phyloP scores from a whole-genome alignment of 768 basidiomycete genomes.

The Rubroboletus pulcherrimus region DNA sequence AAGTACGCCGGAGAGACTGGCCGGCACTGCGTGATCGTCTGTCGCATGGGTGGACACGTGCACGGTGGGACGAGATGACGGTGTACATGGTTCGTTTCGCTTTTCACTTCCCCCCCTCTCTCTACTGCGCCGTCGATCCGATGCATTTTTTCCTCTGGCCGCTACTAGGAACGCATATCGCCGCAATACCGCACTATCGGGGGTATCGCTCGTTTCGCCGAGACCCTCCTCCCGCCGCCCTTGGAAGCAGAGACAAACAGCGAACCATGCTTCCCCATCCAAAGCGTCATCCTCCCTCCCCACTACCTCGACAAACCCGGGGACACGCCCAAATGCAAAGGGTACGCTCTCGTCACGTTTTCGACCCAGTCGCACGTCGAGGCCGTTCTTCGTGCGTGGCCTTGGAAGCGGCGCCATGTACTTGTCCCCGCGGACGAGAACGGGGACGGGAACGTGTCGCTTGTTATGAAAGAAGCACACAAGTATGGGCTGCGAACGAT shows the following conservation, averaged over 20 bases:
- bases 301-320: slow-evolving; percentile 62
- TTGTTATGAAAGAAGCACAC: slow-evolving; percentile 39
- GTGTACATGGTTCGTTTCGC: slow-evolving; percentile 56
- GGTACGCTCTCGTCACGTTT: slow-evolving; percentile 71
- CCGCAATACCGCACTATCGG: slow-evolving; percentile 46
- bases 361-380: slow-evolving; percentile 37
- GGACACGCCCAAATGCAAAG: slow-evolving; percentile 58
- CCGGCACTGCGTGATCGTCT: slow-evolving; percentile 16
- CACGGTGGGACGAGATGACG: slow-evolving; percentile 61
- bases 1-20: slow-evolving; percentile 58
- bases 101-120: too few relatives aligned
- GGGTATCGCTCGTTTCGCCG: slow-evolving; percentile 46
- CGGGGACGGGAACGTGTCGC: not conserved
- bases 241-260: not conserved
- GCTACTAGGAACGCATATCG: slow-evolving; percentile 67
- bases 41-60: slow-evolving; percentile 31
- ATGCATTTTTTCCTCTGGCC: not conserved
- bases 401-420: slow-evolving; percentile 44
- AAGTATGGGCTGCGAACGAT: slow-evolving; percentile 60
- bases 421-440: not conserved
- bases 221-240: slow-evolving; percentile 29
- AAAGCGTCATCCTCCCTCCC: slow-evolving; percentile 53
- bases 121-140: not conserved
- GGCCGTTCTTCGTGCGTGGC: slow-evolving; percentile 50
- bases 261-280: slow-evolving; percentile 33